phyloP scores from a whole-genome alignment of 352 stramenopile genomes.

The Peronospora destructor region DNA sequence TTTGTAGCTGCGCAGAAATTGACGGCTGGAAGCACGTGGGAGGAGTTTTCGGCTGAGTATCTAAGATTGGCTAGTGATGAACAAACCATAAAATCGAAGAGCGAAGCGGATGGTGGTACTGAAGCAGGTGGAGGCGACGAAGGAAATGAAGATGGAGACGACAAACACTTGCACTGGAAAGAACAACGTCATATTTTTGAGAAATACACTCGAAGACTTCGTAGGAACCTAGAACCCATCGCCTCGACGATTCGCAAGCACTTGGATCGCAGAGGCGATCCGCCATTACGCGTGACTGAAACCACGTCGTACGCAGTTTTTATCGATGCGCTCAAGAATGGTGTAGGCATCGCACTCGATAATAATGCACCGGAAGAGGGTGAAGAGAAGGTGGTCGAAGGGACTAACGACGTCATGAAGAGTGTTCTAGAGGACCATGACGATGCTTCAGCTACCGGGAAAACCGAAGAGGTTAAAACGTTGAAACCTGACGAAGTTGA shows the following conservation, averaged over 20 bases:
- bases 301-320: constrained; percentile 39
- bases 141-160: constrained; percentile 6
- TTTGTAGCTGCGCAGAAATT: constrained; percentile 13
- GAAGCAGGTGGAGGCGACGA: constrained; percentile 7
- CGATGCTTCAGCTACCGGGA: background rate
- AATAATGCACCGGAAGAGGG: constrained; percentile 55
- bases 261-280: constrained; percentile 28
- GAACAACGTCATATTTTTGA: constrained; percentile 48
- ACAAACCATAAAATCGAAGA: constrained; percentile 10
- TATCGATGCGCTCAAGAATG: constrained; percentile 24
- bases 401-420: constrained; percentile 1
- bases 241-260: constrained; percentile 22
- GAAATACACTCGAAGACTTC: constrained; percentile 38
- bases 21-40: constrained; percentile 25
- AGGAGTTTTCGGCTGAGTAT: constrained; percentile 20
- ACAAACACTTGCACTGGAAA: constrained; percentile 36
- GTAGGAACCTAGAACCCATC: constrained; percentile 26
- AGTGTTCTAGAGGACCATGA: background rate
- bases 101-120: constrained; percentile 7
- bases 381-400: constrained; percentile 33
- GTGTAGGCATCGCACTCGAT: constrained; percentile 32
- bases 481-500: constrained; percentile 14
- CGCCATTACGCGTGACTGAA: constrained; percentile 25
- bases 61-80: constrained; percentile 10
- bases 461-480: constrained; percentile 11